Base-by-base conservation (phyloP, 2,329 filamentous ascomycete species). In the Ascochyta viciae-villosae region DNA sequence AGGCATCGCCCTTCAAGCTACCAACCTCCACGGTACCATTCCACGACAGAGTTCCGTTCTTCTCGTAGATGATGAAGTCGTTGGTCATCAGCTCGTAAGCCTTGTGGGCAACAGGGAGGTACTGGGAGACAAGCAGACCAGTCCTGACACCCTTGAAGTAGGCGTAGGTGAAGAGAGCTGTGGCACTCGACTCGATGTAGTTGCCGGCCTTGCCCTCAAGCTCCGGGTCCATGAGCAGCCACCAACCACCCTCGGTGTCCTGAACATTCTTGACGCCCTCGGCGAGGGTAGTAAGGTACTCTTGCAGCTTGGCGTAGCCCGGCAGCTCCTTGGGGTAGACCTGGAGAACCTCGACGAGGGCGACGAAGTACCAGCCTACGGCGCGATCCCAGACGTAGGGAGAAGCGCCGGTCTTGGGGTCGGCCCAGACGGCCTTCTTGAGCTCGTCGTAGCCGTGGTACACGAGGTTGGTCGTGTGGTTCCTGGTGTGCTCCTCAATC, bases 111-210 rank as follows among this genome's bases (percentile, higher is more conserved):
- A 76, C 63, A 2, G 70, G 60, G 12, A 74, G 72, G 62, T 78
- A 81, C 31, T 69, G 59, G 24, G 59, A 57, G n/a, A 69, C 65
- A 50, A 76, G 54, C 56, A 75, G 57, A 7, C 73, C 73, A 4
- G 65, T 63, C 40, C 74, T 63, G 12, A 72, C 58, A 13, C 72
- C 73, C 66, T 76, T 76, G 54, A 74, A 57, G 57, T 70, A 74
- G 7, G 64, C 66, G 58, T 74, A 75, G 2, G 72, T 67, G 54
- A 76, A 76, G 70, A 87, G 84, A 3, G 83, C 84, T 2, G 82
- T 82, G 7, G 80, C 85, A 29, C 83, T 85, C 31, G 82, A 83
- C 73, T 88, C 83, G 43, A 87, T 81, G 68, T 84, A 88, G 69
- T 88, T 87, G 2, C 83, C 83, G 41, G 78, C 60, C 35, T 56